phyloP scores from a whole-genome alignment of 2,329 filamentous ascomycete genomes.

The Aphanocladium album region DNA sequence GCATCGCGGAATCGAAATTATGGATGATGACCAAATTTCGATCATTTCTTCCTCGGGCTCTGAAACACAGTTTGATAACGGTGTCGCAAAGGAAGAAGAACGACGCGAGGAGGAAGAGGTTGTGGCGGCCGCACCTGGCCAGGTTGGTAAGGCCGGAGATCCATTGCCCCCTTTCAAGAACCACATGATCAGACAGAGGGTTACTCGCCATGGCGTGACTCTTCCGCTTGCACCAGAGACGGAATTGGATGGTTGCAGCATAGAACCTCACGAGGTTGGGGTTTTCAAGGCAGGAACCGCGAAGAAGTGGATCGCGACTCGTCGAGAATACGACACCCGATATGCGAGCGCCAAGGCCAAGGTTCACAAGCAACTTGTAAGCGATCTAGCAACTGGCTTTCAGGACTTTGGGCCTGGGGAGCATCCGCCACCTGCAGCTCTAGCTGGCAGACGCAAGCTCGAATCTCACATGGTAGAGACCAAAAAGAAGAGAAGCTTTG shows the following conservation, averaged over 20 bases:
- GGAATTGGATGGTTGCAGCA: conserved; percentile 59
- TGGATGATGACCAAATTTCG: conserved; percentile 72
- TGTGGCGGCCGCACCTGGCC: conserved; percentile 15
- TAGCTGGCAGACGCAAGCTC: conserved; percentile 63
- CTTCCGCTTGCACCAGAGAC: conserved; percentile 59
- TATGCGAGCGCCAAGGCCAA: conserved; percentile 65
- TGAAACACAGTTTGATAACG: conserved; percentile 24
- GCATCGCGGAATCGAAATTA: conserved; percentile 71
- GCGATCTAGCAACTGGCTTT: conserved; percentile 68
- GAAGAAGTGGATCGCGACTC: conserved; percentile 75
- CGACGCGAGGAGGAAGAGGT: conserved; percentile 15
- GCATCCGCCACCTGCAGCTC: conserved; percentile 73
- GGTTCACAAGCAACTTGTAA: conserved; percentile 67
- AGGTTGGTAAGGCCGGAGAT: conserved; percentile 84
- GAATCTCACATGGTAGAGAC: conserved; percentile 38
- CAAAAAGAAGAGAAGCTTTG: conserved; percentile 63
- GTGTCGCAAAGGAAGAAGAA: conserved; percentile 19
- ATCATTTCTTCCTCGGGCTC: conserved; percentile 60
- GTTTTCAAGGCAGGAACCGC: conserved; percentile 76
- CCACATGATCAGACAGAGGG: conserved; percentile 88
- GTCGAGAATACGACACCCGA: conserved; percentile 65
- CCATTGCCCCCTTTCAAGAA: conserved; percentile 71
- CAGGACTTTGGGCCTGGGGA: conserved; percentile 67
- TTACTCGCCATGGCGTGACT: conserved; percentile 72
- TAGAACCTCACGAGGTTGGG: conserved; percentile 64